These are phyloP conservation scores for Diaporthe amygdali DNA, from an alignment of 2,329 filamentous ascomycete species.

Conservation along the genomic window DNA sequence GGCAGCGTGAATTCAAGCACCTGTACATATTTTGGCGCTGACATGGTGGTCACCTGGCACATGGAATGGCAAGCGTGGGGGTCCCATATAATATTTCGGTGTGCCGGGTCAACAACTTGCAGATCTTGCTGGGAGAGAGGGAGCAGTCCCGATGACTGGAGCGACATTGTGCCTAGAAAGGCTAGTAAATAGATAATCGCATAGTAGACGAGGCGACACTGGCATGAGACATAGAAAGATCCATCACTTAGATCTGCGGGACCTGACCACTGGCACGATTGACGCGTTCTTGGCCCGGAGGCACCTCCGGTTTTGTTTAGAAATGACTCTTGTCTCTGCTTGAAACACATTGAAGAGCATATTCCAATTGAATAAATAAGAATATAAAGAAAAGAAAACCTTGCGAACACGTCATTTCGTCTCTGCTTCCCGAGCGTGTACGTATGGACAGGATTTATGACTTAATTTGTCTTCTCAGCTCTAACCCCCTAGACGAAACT, in stretches of 20 bases:
- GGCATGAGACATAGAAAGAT: background rate
- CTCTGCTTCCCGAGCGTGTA: too few relatives aligned
- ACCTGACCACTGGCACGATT: too few relatives aligned
- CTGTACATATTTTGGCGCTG: too few relatives aligned
- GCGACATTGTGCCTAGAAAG: background rate
- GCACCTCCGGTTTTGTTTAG: too few relatives aligned
- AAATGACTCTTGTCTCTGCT: background rate
- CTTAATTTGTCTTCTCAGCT: background rate
- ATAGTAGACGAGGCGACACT: background rate
- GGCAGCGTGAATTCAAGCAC: background rate
- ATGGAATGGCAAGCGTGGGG: background rate
- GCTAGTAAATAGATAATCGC: background rate
- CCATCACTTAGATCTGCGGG: background rate
- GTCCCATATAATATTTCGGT: background rate
- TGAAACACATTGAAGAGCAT: background rate
- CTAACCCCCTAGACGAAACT: background rate
- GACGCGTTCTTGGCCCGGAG: background rate
- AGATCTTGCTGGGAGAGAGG: too few relatives aligned
- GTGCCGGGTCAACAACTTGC: too few relatives aligned
- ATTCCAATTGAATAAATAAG: background rate
- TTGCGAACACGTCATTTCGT: background rate
- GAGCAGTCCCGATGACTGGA: background rate
- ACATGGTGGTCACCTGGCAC: background rate
- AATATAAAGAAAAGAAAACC: too few relatives aligned
- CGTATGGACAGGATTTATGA: background rate